Base-by-base conservation (phyloP, 805 yeast species). In the Starmerella vitae region DNA sequence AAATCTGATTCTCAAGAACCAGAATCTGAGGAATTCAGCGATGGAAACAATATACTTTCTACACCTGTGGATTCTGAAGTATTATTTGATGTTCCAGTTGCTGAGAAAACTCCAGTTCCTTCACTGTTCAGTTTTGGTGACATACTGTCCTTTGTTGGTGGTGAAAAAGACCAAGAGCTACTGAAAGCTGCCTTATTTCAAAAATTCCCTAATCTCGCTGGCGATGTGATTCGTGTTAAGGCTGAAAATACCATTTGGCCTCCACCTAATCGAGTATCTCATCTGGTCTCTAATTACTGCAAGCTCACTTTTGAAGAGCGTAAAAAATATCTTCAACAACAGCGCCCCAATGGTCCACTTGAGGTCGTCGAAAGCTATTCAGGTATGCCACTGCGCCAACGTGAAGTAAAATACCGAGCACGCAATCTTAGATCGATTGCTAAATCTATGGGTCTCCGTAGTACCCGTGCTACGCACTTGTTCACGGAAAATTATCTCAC, bases 401-500 rank as follows among this genome's bases (percentile, higher is more conserved):
- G 32, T 7, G 27, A 18, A 10, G 41, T 35, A 21, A 40, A 22
- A 94, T 54, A 79, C 77, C 38, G 84, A 80, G 55, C 72, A 95
- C 54, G 93, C 91, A 13, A 76, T 78, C 49, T 82, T 81, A 53
- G 74, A 94, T 61, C 70, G 94, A 46, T 77, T 81, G 53, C 94
- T 81, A 3, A 94, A 91, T 20, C 95, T 82, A 78, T 84, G 30
- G 79, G 77, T 51, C 83, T 86, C 44, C n/a, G 36, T 10, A 36
- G 44, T 6, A 18, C 44, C 18, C 18, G 25, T 10, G 34, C 91
- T 30, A 68, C 83, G 1, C 96, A 84, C 52, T 70, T 82, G 5
- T 63, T 86, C 49, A 78, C 82, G 32, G 69, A 84, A 61, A 88
- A 86, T 56, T 93, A 88, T 46, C 69, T 88, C 50, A 81, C 83